These are phyloP conservation scores for Rhizopogon vinicolor DNA, from an alignment of 768 basidiomycete species.

Conservation along the genomic window DNA sequence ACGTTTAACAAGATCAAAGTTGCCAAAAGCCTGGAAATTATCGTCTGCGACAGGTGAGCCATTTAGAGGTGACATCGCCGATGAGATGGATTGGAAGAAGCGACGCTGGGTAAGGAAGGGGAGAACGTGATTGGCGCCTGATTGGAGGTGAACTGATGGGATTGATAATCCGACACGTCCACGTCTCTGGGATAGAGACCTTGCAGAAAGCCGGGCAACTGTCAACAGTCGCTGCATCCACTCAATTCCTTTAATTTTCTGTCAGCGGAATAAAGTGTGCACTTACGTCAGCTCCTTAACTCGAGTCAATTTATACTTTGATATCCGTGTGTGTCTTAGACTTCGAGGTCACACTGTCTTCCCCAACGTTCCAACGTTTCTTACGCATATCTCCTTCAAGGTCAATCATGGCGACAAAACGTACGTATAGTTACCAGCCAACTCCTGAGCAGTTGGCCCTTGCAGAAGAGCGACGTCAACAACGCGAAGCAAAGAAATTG, in stretches of 20 bases:
- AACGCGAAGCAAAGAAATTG: constrained; percentile 43
- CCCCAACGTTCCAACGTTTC: neutral
- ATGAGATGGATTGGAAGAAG: constrained; percentile 13
- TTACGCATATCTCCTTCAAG: neutral
- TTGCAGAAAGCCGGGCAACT: constrained; percentile 9
- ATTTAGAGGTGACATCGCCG: constrained; percentile 25
- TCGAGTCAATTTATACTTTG: neutral
- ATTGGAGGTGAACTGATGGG: neutral
- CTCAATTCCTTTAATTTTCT: constrained; percentile 3
- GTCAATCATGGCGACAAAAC: neutral
- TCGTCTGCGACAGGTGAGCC: constrained; percentile 12
- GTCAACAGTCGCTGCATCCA: constrained; percentile 35
- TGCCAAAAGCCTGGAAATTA: constrained; percentile 45
- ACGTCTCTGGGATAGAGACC: constrained; percentile 10
- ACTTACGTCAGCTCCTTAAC: constrained; percentile 1
- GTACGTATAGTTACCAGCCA: constrained; percentile 15
- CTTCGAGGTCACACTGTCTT: neutral
- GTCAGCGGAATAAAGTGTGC: neutral
- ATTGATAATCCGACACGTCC: neutral
- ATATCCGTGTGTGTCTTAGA: neutral
- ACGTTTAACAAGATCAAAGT: constrained; percentile 79
- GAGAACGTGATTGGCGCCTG: neutral
- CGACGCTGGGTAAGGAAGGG: constrained; percentile 5
- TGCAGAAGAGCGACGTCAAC: constrained; percentile 37
- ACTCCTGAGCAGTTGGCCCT: constrained; percentile 57